phyloP scores from a whole-genome alignment of 164 flowering plant genomes.

The Buxus sempervirens region DNA sequence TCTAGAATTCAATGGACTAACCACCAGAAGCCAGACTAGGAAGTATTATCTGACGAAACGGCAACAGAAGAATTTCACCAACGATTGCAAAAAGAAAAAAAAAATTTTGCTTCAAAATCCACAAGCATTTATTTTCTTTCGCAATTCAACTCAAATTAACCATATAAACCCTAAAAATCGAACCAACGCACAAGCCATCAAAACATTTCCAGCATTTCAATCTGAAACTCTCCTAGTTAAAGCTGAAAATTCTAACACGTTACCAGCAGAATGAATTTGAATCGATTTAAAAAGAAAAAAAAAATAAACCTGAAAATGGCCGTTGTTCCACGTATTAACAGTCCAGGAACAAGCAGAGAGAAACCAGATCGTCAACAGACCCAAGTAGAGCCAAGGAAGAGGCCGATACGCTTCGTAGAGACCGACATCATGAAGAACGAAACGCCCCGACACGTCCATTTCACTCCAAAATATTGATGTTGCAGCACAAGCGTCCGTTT shows the following conservation, averaged over 20 bases:
- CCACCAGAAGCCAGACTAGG: neutral
- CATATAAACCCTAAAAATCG: neutral
- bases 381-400: conserved; percentile 67
- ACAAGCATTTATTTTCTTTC: neutral
- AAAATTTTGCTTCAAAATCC: neutral
- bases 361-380: conserved; percentile 59
- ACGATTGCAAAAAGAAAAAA: neutral
- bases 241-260: neutral
- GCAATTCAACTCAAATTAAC: neutral
- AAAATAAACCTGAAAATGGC: conserved; percentile 70
- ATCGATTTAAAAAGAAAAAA: neutral
- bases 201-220: neutral
- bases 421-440: conserved; percentile 15
- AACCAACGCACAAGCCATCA: neutral
- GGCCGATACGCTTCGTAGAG: conserved; percentile 65
- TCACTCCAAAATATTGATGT: neutral
- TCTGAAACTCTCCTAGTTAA: too few species aligned
- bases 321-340: conserved; percentile 60
- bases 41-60: neutral
- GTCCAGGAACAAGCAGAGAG: conserved; percentile 70
- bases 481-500: too few species aligned
- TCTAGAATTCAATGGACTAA: neutral
- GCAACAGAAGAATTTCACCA: neutral
- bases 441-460: conserved; percentile 25
- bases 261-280: neutral